Evolutionary conservation across 2,329 filamentous ascomycete species (phyloP).

Genomic region (Ustilaginoidea virens): DNA sequence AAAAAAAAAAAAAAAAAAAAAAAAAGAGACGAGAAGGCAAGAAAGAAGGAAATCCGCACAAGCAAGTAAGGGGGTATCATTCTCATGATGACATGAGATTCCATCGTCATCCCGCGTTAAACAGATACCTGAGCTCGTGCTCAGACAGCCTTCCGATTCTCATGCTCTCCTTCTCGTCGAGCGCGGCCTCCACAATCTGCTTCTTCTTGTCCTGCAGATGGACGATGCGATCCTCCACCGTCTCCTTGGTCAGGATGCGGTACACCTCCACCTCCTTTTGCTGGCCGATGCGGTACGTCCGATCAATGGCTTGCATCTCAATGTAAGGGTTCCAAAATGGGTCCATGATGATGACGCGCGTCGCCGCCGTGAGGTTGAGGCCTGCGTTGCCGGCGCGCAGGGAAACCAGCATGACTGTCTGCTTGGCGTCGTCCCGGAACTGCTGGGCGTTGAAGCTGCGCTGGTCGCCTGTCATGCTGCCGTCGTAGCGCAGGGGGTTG

Average conservation of each 20-base stretch:
- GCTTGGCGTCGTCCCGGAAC: conserved; percentile 48
- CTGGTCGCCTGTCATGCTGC: conserved; percentile 53
- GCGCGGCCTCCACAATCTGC: conserved; percentile 57
- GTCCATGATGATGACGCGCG: conserved; percentile 78
- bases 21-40: background rate
- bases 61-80: no score
- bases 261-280: conserved; percentile 60
- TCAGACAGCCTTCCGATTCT: conserved; percentile 50
- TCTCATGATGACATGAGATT: no score
- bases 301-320: conserved; percentile 83
- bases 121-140: conserved; percentile 55
- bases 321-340: conserved; percentile 93
- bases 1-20: background rate
- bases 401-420: conserved; percentile 67
- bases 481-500: conserved; percentile 60
- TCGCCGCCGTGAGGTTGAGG: conserved; percentile 70
- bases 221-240: conserved; percentile 79
- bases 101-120: conserved; percentile 19
- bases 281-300: conserved; percentile 80
- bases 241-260: conserved; percentile 58
- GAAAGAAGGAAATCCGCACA: background rate
- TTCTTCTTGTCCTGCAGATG: conserved; percentile 66
- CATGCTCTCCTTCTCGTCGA: conserved; percentile 59
- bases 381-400: conserved; percentile 71
- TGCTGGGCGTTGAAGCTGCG: conserved; percentile 54